Base-by-base conservation (phyloP, 352 stramenopile species). In the Phytopythium cucurbitacearum region DNA sequence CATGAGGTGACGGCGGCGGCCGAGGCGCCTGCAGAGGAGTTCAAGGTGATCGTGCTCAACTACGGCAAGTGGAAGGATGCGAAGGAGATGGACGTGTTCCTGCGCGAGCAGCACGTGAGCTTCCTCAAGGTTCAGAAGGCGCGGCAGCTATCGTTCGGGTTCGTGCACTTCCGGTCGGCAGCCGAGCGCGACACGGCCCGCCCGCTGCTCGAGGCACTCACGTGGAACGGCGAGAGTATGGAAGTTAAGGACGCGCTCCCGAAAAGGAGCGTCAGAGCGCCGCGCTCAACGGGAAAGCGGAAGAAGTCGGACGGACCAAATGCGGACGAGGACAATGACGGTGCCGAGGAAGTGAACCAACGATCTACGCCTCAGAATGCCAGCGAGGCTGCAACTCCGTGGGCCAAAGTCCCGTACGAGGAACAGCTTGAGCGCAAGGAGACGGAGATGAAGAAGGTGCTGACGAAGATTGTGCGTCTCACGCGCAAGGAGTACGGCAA, bases 371-470 rank as follows among this genome's bases (percentile, higher is more conserved):
- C 64, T 2, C 80, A 72, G 48, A 67, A 87, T 38, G 83, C 85
- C 16, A 67, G 73, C 16, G 77, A 95, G 15, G 80, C 89, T 9
- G 85, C 94, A 48, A 93, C 85, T 28, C 87, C 87, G 28, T 95
- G 85, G 85, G 81, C 77, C 8, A 63, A 70, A 37, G 65, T 95
- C 6, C 66, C 76, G 12, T 95, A 95, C 51, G 72, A 82, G 6
- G 79, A 94, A 62, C 87, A 96, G 54, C 59, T 94, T 35, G 67
- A 87, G 52, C 79, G 76, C 51, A 96, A 96, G 55, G 85, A 96
- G 46, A 59, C 78, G 48, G 83, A 91, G 65, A 95, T 96, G 87
- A 93, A 91, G 71, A 91, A 93, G 49, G 85, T 95, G 49, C 65
- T 96, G 43, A 72, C 93, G 1, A 91, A 89, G 65, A 92, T 94